phyloP scores from a whole-genome alignment of 2,329 filamentous ascomycete genomes.

The Venturia effusa region DNA sequence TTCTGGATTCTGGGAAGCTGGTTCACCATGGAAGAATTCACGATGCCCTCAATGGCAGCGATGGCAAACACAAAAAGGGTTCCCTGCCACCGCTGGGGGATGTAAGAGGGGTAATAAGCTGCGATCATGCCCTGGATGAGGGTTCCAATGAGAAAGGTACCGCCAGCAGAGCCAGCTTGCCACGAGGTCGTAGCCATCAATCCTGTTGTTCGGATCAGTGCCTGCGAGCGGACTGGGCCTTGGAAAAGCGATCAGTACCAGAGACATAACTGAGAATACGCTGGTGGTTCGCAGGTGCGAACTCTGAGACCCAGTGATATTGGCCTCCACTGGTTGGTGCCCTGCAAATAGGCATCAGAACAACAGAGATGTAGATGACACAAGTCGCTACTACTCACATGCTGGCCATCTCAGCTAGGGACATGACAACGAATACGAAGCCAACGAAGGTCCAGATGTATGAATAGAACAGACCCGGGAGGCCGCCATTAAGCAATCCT shows the following conservation, averaged over 20 bases:
- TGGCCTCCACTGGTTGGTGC: slow-evolving; percentile 13
- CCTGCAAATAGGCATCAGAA: neutral
- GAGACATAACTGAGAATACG: slow-evolving; percentile 20
- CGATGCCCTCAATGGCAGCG: slow-evolving; percentile 1
- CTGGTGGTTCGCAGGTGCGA: slow-evolving; percentile 20
- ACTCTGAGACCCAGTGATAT: slow-evolving; percentile 21
- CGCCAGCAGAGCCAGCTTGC: slow-evolving; percentile 10
- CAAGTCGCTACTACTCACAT: slow-evolving; percentile 10
- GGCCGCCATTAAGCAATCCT: slow-evolving; percentile 19
- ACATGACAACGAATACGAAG: slow-evolving; percentile 23
- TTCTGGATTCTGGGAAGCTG: slow-evolving; percentile 29
- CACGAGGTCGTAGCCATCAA: slow-evolving; percentile 11
- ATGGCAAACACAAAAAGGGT: slow-evolving; percentile 13
- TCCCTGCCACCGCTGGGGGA: slow-evolving; percentile 10
- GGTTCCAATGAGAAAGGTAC: slow-evolving; percentile 8
- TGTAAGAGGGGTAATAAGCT: slow-evolving; percentile 5
- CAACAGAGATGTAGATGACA: no score
- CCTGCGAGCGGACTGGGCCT: neutral
- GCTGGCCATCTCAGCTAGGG: slow-evolving; percentile 25
- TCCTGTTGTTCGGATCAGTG: neutral
- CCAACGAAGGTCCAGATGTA: slow-evolving; percentile 24
- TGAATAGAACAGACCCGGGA: slow-evolving; percentile 24
- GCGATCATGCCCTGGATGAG: slow-evolving; percentile 12
- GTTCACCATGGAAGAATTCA: slow-evolving; percentile 20
- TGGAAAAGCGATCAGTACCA: slow-evolving; percentile 11